These are phyloP conservation scores for Testicularia cyperi DNA, from an alignment of 1,284 basidiomycete genomes.

Conservation along the genomic window DNA sequence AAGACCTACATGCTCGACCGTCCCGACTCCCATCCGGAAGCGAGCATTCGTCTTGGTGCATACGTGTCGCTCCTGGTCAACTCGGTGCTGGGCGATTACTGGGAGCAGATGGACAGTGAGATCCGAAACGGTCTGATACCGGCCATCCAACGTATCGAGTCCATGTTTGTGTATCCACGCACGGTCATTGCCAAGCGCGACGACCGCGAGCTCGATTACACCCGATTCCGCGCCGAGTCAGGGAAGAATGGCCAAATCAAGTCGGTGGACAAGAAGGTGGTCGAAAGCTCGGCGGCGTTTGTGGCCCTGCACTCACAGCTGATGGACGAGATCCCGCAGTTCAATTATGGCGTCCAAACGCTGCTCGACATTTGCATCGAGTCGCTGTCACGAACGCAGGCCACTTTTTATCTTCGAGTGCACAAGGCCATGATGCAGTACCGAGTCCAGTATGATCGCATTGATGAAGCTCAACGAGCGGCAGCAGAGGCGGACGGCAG, in stretches of 20 bases:
- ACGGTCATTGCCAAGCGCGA: constrained; percentile 59
- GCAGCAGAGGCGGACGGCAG: too few species aligned
- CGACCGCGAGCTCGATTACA: constrained; percentile 58
- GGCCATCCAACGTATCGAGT: constrained; percentile 53
- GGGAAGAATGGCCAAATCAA: constrained; percentile 18
- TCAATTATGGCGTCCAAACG: constrained; percentile 58
- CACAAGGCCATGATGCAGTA: constrained; percentile 22
- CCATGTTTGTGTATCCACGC: constrained; percentile 41
- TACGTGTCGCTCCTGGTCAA: constrained; percentile 21
- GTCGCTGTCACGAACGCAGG: constrained; percentile 57
- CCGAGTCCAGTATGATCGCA: too few species aligned
- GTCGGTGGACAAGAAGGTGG: constrained; percentile 32
- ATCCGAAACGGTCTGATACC: constrained; percentile 36
- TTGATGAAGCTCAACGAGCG: too few species aligned
- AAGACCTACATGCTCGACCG: constrained; percentile 35
- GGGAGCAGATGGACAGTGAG: constrained; percentile 37
- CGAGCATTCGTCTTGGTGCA: constrained; percentile 24
- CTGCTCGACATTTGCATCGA: constrained; percentile 58
- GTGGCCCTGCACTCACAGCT: constrained; percentile 60
- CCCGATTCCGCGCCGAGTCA: constrained; percentile 46
- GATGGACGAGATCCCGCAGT: constrained; percentile 60
- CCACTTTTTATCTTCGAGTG: constrained; percentile 47
- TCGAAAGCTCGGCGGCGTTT: constrained; percentile 57
- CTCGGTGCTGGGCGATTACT: constrained; percentile 18
- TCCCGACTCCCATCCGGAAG: constrained; percentile 5